Percentiles rank a stretch among this genome's conserved stretches.
Conservation (phyloP, 2,329 filamentous ascomycete species). For the Diaporthe nobilis region DNA sequence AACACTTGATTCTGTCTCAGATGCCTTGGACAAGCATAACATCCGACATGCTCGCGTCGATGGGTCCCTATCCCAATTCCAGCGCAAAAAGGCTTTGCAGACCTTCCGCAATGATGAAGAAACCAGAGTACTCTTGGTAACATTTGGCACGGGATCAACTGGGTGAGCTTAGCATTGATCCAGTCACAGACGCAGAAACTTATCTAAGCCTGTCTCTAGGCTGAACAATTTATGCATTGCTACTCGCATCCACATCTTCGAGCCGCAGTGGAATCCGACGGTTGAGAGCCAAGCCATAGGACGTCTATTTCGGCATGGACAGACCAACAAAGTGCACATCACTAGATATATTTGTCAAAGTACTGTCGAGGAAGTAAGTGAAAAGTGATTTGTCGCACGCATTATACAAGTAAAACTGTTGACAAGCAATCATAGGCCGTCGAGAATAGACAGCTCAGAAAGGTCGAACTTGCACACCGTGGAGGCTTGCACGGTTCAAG, state of each 20-base stretch:
- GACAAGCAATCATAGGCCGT: background rate
- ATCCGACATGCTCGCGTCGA: background rate
- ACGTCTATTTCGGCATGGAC: slow-evolving; percentile 47
- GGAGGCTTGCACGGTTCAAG: background rate
- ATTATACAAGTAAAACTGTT: background rate
- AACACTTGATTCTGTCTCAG: slow-evolving; percentile 6
- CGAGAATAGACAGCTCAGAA: background rate
- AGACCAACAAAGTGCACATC: slow-evolving; percentile 46
- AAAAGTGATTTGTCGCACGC: background rate
- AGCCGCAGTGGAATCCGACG: slow-evolving; percentile 52
- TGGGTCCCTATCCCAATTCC: background rate
- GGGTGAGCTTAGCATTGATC: background rate
- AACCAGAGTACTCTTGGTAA: slow-evolving; percentile 1
- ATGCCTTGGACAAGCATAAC: background rate
- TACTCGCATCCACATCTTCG: slow-evolving; percentile 49
- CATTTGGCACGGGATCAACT: slow-evolving; percentile 30
- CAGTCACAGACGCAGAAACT: no score
- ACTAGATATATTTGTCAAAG: slow-evolving; percentile 48
- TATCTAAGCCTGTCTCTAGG: background rate
- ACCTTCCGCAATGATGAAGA: background rate
- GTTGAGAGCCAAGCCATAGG: slow-evolving; percentile 50
- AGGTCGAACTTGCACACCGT: slow-evolving; percentile 14
- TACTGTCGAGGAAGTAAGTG: slow-evolving; percentile 48
- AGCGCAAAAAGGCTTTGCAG: background rate
- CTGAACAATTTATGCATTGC: slow-evolving; percentile 48